Evolutionary conservation across 768 basidiomycete genomes (phyloP), one percentile per base, ranked within the genome.

Genomic region (Cyclocybe aegerita): DNA sequence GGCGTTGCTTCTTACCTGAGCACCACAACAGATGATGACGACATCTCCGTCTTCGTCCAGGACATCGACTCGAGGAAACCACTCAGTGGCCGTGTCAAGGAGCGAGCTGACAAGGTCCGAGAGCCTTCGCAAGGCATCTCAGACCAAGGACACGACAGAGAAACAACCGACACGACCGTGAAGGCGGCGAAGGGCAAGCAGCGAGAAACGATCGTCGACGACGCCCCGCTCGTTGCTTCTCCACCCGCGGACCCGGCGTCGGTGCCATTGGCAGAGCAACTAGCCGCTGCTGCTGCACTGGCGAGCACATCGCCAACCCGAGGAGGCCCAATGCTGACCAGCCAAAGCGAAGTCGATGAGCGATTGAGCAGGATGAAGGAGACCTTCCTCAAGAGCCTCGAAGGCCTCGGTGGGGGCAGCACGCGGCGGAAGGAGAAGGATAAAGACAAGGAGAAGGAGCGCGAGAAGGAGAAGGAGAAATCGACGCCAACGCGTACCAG

Each of bases 331-430:
- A 78, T 88, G 76, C 68, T 87, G 31, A 85, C 85, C n/a, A 81
- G 74, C 30, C 81, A 78, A 55, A 73, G 75, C 4, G 88, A 83
- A 49, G 81, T 90, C 2, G 85, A 87, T 46, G 83, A 82, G 64
- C 70, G 78, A 53, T 62, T 90, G 46, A 70, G 68, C 41, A 73
- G 74, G 66, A 86, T 90, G 88, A 81, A 87, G 50, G 84, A 83
- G 56, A 70, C 74, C 37, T 90, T 90, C 64, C 54, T 81, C 58
- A 78, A 76, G 48, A 86, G 82, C 42, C 66, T 90, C 31, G 80
- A 83, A 49, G 83, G 83, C 12, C 68, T 89, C 1, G 78, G 76
- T 2, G 65, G 60, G 39, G 60, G 62, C 15, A 56, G 52, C 38
- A 48, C 53, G 42, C 50, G 56, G 36, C 54, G 56, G 58, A 62